These are phyloP conservation scores for Paramyrothecium sp. DNA, from an alignment of 2,329 filamentous ascomycete genomes.

Conservation along the genomic window DNA sequence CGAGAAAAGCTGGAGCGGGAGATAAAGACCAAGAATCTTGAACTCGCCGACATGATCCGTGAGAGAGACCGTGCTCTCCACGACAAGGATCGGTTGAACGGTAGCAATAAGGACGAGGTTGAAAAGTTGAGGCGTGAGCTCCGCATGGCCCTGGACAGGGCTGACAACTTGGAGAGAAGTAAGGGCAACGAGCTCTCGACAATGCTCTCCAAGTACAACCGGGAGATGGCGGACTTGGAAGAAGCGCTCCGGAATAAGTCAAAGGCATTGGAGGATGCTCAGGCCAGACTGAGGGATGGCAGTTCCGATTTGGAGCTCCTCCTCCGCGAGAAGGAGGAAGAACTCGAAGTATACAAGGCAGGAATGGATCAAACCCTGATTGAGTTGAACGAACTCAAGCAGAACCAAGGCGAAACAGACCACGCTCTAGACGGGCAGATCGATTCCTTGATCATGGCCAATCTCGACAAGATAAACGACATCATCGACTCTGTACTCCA, in stretches of 20 bases:
- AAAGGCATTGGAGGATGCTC: slow-evolving; percentile 79
- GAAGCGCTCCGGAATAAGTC: slow-evolving; percentile 89
- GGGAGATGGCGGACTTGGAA: slow-evolving; percentile 95
- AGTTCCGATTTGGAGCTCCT: slow-evolving; percentile 82
- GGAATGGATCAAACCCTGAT: slow-evolving; percentile 96
- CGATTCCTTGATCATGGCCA: slow-evolving; percentile 82
- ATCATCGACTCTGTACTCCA: slow-evolving; percentile 97
- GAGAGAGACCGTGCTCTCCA: slow-evolving; percentile 92
- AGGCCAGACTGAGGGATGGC: slow-evolving; percentile 74
- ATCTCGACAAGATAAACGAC: slow-evolving; percentile 90
- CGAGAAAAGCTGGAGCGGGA: slow-evolving; percentile 95
- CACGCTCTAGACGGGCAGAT: slow-evolving; percentile 85
- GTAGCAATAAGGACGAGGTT: slow-evolving; percentile 86
- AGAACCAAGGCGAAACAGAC: slow-evolving; percentile 73
- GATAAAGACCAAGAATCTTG: slow-evolving; percentile 99
- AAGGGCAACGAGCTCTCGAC: slow-evolving; percentile 95
- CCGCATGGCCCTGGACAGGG: slow-evolving; percentile 84
- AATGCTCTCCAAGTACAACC: slow-evolving; percentile 93
- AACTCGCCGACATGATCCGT: slow-evolving; percentile 96
- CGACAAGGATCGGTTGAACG: slow-evolving; percentile 84
- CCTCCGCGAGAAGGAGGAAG: slow-evolving; percentile 92
- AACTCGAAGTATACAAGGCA: slow-evolving; percentile 96
- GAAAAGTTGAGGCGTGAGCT: slow-evolving; percentile 95
- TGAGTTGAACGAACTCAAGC: slow-evolving; percentile 84
- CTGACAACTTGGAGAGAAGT: slow-evolving; percentile 86